phyloP scores from a whole-genome alignment of 441 rosid species.

The Kokia cookei region DNA sequence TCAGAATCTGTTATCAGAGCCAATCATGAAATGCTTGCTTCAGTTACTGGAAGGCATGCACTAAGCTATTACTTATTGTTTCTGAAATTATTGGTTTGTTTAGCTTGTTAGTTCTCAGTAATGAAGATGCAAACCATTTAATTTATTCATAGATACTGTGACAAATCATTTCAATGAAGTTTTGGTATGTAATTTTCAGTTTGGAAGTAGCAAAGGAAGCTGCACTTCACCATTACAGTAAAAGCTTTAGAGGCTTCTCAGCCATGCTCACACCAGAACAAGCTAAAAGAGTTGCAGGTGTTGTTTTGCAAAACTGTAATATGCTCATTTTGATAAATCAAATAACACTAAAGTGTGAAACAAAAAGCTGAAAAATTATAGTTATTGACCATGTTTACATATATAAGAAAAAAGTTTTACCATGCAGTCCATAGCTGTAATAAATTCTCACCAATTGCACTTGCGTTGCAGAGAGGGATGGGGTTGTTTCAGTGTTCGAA shows the following conservation, averaged over 20 bases:
- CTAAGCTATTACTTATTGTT: background rate
- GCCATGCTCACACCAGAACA: conserved; percentile 43
- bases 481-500: conserved; percentile 36
- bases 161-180: background rate
- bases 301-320: background rate
- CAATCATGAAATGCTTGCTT: conserved; percentile 35
- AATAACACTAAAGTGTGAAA: background rate
- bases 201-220: conserved; percentile 22
- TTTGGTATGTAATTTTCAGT: conserved; percentile 20
- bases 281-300: conserved; percentile 30
- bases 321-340: background rate
- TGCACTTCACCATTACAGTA: conserved; percentile 40
- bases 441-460: background rate
- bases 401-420: background rate
- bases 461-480: conserved; percentile 24
- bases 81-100: background rate
- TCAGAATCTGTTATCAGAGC: conserved; percentile 37
- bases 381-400: background rate
- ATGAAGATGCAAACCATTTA: background rate
- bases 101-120: background rate
- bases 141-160: background rate
- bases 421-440: background rate
- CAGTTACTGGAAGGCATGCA: conserved; percentile 33
- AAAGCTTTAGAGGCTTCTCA: conserved; percentile 46
- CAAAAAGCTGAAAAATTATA: background rate